phyloP scores from a whole-genome alignment of 352 stramenopile genomes.

The Phytopythium kandeliae region DNA sequence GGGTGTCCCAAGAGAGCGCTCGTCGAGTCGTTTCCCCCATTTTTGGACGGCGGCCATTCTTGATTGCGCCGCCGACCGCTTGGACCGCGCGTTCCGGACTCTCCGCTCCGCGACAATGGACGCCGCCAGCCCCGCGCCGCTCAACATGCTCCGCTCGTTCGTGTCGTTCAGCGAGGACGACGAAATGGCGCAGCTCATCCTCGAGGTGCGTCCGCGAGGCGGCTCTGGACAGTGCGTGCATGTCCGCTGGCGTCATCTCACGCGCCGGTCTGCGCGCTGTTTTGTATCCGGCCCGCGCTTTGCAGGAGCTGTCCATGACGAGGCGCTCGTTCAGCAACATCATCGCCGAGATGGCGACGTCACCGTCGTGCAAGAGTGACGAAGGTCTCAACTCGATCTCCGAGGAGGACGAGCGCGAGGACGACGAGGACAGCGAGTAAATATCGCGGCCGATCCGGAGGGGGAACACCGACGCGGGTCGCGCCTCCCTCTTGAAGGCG shows the following conservation, averaged over 20 bases:
- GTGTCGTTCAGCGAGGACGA: constrained; percentile 61
- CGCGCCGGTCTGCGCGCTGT: neutral
- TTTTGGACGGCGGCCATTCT: constrained; percentile 6
- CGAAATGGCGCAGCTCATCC: constrained; percentile 70
- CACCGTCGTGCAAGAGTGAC: constrained; percentile 46
- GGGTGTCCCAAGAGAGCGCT: constrained; percentile 9
- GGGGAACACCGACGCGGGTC: too few relatives aligned
- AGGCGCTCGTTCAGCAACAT: constrained; percentile 55
- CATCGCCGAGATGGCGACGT: constrained; percentile 53
- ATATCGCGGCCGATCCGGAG: neutral
- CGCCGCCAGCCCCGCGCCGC: constrained; percentile 15
- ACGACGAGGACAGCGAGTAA: constrained; percentile 15
- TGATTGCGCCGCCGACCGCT: constrained; percentile 11
- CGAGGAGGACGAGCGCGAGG: constrained; percentile 38
- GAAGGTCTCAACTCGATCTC: constrained; percentile 66
- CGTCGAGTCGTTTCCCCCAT: constrained; percentile 12
- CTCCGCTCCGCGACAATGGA: constrained; percentile 31
- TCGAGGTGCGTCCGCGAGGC: constrained; percentile 32
- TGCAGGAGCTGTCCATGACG: constrained; percentile 53
- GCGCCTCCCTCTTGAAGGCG: neutral
- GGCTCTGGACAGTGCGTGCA: neutral
- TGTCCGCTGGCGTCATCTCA: neutral
- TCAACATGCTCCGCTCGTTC: constrained; percentile 63
- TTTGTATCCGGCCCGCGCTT: neutral
- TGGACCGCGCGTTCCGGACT: too few relatives aligned